Conservation (phyloP, 2,329 filamentous ascomycete genomes). For the Lasiodiplodia sp. region DNA sequence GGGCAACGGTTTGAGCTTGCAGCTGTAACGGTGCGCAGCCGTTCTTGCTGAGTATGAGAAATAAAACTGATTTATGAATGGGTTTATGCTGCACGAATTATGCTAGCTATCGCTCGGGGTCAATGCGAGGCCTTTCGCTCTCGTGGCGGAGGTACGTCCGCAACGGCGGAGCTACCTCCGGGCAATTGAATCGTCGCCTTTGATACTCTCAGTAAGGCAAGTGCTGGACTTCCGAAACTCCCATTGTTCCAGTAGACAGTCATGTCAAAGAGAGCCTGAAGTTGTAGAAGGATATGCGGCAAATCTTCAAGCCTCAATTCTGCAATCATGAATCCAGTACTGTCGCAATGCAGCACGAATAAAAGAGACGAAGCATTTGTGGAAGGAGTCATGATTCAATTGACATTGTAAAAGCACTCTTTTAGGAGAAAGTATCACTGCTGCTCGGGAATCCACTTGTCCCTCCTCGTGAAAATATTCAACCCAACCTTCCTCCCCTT, state of each 20-base stretch:
- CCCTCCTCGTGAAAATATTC: constrained; percentile 58
- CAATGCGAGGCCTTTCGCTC: neutral
- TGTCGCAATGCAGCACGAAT: too few relatives aligned
- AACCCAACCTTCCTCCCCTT: constrained; percentile 59
- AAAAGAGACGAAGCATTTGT: neutral
- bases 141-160: too few relatives aligned
- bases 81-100: too few relatives aligned
- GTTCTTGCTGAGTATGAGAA: too few relatives aligned
- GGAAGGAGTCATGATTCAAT: neutral
- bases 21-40: too few relatives aligned
- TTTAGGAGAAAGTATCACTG: neutral
- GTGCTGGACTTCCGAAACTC: too few relatives aligned
- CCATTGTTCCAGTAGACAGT: too few relatives aligned
- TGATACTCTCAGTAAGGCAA: too few relatives aligned
- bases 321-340: too few relatives aligned
- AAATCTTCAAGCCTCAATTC: neutral
- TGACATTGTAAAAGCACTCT: neutral
- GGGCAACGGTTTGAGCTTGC: too few relatives aligned
- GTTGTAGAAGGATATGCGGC: neutral
- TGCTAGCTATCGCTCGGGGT: neutral
- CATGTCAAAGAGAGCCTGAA: too few relatives aligned
- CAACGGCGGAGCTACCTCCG: neutral
- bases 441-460: constrained; percentile 9
- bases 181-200: neutral
- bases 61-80: too few relatives aligned